These are phyloP conservation scores for Gremmenia infestans DNA, from an alignment of 2,329 filamentous ascomycete genomes.

Conservation along the genomic window DNA sequence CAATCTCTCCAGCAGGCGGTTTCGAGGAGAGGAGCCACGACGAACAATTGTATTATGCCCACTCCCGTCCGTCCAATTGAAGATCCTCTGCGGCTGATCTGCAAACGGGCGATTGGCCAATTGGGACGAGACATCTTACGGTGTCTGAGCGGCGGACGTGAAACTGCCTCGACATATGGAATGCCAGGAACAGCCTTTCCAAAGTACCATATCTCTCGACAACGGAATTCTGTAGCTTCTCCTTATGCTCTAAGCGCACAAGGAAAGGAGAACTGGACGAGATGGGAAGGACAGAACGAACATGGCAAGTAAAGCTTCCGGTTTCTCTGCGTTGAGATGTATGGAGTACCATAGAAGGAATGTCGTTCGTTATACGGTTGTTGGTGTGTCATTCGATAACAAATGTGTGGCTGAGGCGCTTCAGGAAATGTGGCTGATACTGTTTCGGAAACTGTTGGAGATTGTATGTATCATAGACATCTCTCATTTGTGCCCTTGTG, in stretches of 20 bases:
- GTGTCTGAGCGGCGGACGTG: neutral
- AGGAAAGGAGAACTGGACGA: neutral
- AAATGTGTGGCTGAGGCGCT: neutral
- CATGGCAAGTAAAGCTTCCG: neutral
- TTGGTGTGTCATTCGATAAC: neutral
- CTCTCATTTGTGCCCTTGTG: too few species aligned
- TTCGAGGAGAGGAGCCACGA: neutral
- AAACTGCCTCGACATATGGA: neutral
- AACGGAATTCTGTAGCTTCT: neutral
- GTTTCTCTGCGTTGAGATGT: neutral
- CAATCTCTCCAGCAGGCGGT: neutral
- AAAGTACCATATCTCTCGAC: neutral
- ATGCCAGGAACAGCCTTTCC: too few species aligned
- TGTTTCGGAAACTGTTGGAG: too few species aligned
- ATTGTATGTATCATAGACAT: too few species aligned
- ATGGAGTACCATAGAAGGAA: too few species aligned
- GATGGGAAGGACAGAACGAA: constrained; percentile 1
- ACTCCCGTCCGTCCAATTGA: constrained; percentile 17
- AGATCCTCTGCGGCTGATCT: constrained; percentile 14
- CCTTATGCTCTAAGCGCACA: neutral
- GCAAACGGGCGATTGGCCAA: constrained; percentile 29
- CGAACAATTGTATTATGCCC: constrained; percentile 16
- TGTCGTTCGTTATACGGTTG: too few species aligned
- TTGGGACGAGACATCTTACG: constrained; percentile 4
- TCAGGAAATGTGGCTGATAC: neutral